These are phyloP conservation scores for Pseudomicrostroma phylloplanum DNA, from an alignment of 1,284 basidiomycete genomes.

Conservation along the genomic window DNA sequence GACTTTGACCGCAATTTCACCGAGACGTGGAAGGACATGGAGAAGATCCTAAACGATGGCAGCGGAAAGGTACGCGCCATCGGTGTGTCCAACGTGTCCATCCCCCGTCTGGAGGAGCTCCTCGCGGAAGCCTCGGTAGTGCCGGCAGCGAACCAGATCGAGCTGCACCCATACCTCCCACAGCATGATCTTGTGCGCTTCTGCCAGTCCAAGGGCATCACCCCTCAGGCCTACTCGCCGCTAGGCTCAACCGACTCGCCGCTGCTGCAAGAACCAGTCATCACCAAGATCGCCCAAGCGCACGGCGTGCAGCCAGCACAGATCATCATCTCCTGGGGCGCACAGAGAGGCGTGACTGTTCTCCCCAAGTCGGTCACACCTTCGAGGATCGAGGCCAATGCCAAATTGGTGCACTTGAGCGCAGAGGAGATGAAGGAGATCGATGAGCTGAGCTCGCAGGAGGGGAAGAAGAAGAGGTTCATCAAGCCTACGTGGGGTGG, in stretches of 20 bases:
- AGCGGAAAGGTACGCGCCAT: constrained; percentile 72
- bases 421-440: constrained; percentile 34
- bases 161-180: constrained; percentile 53
- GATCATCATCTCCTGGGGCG: constrained; percentile 33
- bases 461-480: constrained; percentile 27
- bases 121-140: constrained; percentile 61
- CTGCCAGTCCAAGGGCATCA: constrained; percentile 52
- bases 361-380: constrained; percentile 38
- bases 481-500: constrained; percentile 20
- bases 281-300: constrained; percentile 29
- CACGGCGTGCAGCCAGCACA: constrained; percentile 30
- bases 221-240: constrained; percentile 33
- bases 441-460: constrained; percentile 32
- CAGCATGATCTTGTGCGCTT: constrained; percentile 72
- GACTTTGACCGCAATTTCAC: constrained; percentile 63
- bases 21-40: constrained; percentile 78
- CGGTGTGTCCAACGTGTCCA: constrained; percentile 54
- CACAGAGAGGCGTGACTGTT: constrained; percentile 26
- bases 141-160: constrained; percentile 64
- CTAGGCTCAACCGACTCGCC: constrained; percentile 30
- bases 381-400: constrained; percentile 35
- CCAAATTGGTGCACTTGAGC: constrained; percentile 22
- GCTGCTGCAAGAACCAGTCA: constrained; percentile 24
- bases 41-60: constrained; percentile 58
- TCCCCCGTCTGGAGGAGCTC: constrained; percentile 34